Base-by-base conservation (phyloP, 805 yeast genomes). In the Cyberlindnera sargentensis region DNA sequence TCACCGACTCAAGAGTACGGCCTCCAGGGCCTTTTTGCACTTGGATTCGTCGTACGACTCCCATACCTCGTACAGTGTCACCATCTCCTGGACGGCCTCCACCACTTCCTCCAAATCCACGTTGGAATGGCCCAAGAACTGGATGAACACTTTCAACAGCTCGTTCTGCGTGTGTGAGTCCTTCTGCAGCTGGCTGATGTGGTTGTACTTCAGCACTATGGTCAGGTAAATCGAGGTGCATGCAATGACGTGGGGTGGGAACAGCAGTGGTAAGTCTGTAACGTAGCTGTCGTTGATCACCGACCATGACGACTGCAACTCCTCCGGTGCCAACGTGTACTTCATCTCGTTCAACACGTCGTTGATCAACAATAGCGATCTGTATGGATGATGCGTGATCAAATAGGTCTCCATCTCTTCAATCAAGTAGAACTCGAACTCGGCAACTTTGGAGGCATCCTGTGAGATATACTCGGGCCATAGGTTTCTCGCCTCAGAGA, bases 391-490 rank as follows among this genome's bases (percentile, higher is more conserved):
- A 57, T 84, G 86, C 3, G 84, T 71, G n/a, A 83, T 69, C 47
- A 85, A 56, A 56, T 71, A 82, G 63, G 84, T 71, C 56, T 84
- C 78, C 65, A 93, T 70, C 61, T 90, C 98, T 55, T 89, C 97
- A 20, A 93, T 81, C 36, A 93, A 62, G 58, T 91, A 93, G 60
- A 93, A 93, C 64, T 93, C 99, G 64, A 95, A 86, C 60, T 93
- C 98, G 0, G 98, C 97, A 11, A 93, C 70, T 56, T 86, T 87
- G 28, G 95, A 83, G 15, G 89, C 78, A 60, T 91, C 98, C 46
- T 84, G 88, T 0, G 97, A 95, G 32, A 91, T 82, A 55, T 81
- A 87, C 56, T 90, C 96, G 0, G 98, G 97, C 98, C 98, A 91
- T 34, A 88, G 65, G 33, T 82, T 82, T 42, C 96, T 67, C 2